Evolutionary conservation across 2,329 filamentous ascomycete genomes (phyloP).

Genomic region (Dendrostoma leiphaemia): DNA sequence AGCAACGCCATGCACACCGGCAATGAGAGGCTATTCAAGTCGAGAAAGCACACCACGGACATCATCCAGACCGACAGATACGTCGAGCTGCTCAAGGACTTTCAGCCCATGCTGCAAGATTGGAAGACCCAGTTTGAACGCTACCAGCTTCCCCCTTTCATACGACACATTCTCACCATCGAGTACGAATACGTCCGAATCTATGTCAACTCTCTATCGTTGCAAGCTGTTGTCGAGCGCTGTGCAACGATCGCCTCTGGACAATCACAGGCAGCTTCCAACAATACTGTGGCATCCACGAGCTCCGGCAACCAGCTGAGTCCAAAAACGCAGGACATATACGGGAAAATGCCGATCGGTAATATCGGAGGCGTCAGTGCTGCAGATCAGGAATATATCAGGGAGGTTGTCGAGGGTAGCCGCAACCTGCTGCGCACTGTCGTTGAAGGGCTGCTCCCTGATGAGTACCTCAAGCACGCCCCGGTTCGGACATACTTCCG

Average conservation of each 20-base stretch:
- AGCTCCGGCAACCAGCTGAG: slow-evolving; percentile 44
- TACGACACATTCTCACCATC: slow-evolving; percentile 78
- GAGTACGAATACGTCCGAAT: slow-evolving; percentile 95
- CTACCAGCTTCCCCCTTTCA: slow-evolving; percentile 66
- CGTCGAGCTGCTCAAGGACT: slow-evolving; percentile 74
- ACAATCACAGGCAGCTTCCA: slow-evolving; percentile 32
- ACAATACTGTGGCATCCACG: slow-evolving; percentile 28
- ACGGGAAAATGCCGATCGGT: slow-evolving; percentile 62
- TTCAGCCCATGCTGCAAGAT: slow-evolving; percentile 72
- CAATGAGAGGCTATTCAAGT: slow-evolving; percentile 85
- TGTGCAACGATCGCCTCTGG: slow-evolving; percentile 73
- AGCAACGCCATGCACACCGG: slow-evolving; percentile 89
- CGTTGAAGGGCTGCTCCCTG: slow-evolving; percentile 71
- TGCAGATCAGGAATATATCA: slow-evolving; percentile 70
- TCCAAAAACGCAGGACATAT: slow-evolving; percentile 63
- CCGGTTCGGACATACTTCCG: slow-evolving; percentile 84
- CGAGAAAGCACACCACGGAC: slow-evolving; percentile 81
- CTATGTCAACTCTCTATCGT: slow-evolving; percentile 88
- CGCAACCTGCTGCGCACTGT: slow-evolving; percentile 75
- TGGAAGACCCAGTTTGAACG: slow-evolving; percentile 83
- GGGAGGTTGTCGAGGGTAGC: slow-evolving; percentile 74
- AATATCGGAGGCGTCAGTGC: slow-evolving; percentile 62
- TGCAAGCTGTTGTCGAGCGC: slow-evolving; percentile 92
- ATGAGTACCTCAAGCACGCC: slow-evolving; percentile 76
- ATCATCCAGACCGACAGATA: slow-evolving; percentile 87